Base-by-base conservation (phyloP, 768 basidiomycete species). In the Suillus decipiens region DNA sequence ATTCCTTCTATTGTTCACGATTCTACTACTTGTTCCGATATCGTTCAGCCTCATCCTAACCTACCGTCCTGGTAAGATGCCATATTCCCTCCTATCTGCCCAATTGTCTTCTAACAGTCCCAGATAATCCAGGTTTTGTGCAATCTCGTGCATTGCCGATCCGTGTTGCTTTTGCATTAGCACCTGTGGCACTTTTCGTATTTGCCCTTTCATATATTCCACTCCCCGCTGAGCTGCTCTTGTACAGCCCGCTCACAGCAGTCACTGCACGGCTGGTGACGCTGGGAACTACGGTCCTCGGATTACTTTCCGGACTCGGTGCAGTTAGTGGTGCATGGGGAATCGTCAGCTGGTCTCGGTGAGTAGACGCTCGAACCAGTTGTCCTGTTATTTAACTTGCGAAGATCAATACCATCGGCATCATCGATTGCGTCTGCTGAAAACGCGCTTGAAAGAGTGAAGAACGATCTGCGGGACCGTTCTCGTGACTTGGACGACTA, bases 281-380 rank as follows among this genome's bases (percentile, higher is more conserved):
- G 22, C 75, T 94, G 24, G 93, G 93, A 2, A 93, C 89, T 0
- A 79, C 88, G 36, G 83, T 93, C 61, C 86, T 95, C n/a, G 93
- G 93, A 6, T 71, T 87, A 3, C 79, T 95, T 6, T 92, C 92
- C 0, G 93, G 93, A 0, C 89, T 92, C 64, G 92, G 92, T 65
- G 88, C 90, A 3, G 79, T 90, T 55, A 86, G 82, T 65, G 87
- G 84, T 53, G 82, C 86, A 0, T 90, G 90, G 89, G 76, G 67
- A 10, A 60, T 34, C 22, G 14, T 58, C 60, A 61, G 9, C 12
- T 5, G 37, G 28, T 57, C 56, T 57, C 56, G 37, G 56, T 57
- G 39, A 57, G 56, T 57, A 39, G 15, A 34, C 47, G 7, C 22
- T 34, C 54, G 31, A n/a, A 34, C 9, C 5, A 57, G 33, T 37